These are phyloP conservation scores for Phytophthora tentaculata DNA, from an alignment of 352 stramenopile species.

Conservation along the genomic window DNA sequence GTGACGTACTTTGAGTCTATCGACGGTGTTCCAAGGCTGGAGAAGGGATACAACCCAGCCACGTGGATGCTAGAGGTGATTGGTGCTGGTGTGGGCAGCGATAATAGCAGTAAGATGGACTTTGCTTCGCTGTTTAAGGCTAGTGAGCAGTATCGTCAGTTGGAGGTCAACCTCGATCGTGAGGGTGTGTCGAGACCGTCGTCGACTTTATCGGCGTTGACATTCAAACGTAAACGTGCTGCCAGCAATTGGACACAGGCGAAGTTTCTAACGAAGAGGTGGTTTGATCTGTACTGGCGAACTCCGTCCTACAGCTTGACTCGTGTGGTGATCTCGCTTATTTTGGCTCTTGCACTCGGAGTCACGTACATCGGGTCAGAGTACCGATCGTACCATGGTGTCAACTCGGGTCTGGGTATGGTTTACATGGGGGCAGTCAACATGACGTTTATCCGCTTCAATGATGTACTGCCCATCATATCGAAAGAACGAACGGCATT, in stretches of 20 bases:
- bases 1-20: constrained; percentile 62
- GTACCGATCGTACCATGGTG: constrained; percentile 36
- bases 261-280: constrained; percentile 51
- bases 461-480: constrained; percentile 66
- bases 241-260: constrained; percentile 28
- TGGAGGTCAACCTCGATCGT: constrained; percentile 11
- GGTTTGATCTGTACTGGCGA: constrained; percentile 79
- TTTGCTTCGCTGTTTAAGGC: constrained; percentile 21
- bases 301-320: constrained; percentile 81
- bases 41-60: constrained; percentile 71
- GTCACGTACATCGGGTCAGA: constrained; percentile 27
- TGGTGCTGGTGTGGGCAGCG: constrained; percentile 47
- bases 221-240: constrained; percentile 35
- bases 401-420: constrained; percentile 62
- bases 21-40: constrained; percentile 41
- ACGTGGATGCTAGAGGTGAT: constrained; percentile 87
- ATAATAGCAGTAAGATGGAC: constrained; percentile 8
- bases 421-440: constrained; percentile 80
- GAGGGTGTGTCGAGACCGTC: constrained; percentile 24
- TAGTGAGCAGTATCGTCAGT: constrained; percentile 10
- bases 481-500: constrained; percentile 80
- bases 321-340: constrained; percentile 37
- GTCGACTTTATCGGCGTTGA: constrained; percentile 2
- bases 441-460: constrained; percentile 68
- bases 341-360: constrained; percentile 18